Evolutionary conservation across 805 yeast species (phyloP).

Genomic region (Pichia paraexigua): DNA sequence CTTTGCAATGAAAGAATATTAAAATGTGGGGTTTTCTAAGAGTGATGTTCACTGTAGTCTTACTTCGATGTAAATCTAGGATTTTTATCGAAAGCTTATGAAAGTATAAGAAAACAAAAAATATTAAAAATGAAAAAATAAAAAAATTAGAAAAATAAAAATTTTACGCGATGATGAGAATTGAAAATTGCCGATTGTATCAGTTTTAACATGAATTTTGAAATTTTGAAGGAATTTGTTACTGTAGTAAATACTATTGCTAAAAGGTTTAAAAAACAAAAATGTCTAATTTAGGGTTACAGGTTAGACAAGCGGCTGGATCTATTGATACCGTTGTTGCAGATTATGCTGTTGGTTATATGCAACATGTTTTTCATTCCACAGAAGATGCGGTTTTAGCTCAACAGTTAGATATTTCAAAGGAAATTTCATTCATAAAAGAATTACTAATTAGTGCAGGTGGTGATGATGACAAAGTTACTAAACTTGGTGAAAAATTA

Average conservation of each 20-base stretch:
- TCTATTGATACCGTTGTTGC: slow-evolving; percentile 78
- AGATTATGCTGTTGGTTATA: slow-evolving; percentile 88
- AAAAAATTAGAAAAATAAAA: too few relatives aligned
- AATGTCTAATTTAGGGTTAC: slow-evolving; percentile 34
- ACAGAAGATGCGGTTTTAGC: slow-evolving; percentile 80
- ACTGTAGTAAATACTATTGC: too few relatives aligned
- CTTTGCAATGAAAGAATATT: too few relatives aligned
- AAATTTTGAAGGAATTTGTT: background rate
- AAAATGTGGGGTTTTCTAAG: too few relatives aligned
- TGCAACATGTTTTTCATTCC: slow-evolving; percentile 67
- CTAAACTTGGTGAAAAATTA: slow-evolving; percentile 38
- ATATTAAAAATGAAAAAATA: background rate
- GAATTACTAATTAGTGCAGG: slow-evolving; percentile 75
- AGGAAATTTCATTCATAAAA: slow-evolving; percentile 62
- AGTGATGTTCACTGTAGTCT: too few relatives aligned
- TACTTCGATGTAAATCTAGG: too few relatives aligned
- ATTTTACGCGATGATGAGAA: background rate
- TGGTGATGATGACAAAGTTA: slow-evolving; percentile 53
- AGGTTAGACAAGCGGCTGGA: slow-evolving; percentile 81
- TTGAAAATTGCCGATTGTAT: background rate
- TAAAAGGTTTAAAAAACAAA: background rate
- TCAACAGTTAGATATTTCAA: slow-evolving; percentile 55
- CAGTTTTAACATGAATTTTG: background rate
- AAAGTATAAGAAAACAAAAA: too few relatives aligned
- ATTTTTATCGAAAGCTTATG: too few relatives aligned